Conservation (phyloP, 108 stramenopile species). For the Chaetoceros muelleri region DNA sequence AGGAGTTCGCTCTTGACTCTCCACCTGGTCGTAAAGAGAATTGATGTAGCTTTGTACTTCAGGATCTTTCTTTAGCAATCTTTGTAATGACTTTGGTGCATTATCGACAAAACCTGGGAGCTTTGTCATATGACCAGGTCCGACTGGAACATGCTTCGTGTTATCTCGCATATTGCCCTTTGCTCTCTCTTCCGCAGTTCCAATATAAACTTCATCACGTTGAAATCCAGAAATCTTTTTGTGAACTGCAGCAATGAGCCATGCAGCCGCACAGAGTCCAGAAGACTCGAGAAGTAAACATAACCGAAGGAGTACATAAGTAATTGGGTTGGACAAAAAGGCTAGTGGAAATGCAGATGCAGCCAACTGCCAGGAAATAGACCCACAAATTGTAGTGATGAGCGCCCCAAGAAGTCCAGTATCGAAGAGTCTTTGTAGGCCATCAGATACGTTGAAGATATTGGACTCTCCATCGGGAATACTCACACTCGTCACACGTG, state of each 20-base stretch:
- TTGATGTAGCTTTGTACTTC: no score
- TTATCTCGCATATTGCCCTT: slow-evolving; percentile 18
- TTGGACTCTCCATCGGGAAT: slow-evolving; percentile 28
- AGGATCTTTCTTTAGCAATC: background rate
- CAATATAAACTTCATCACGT: slow-evolving; percentile 60
- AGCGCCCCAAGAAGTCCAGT: slow-evolving; percentile 60
- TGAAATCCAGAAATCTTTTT: slow-evolving; percentile 32
- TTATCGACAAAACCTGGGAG: slow-evolving; percentile 10
- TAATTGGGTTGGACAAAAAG: slow-evolving; percentile 44
- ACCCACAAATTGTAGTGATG: slow-evolving; percentile 55
- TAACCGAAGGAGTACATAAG: slow-evolving; percentile 29
- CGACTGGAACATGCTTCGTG: slow-evolving; percentile 1
- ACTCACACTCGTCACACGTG: slow-evolving; percentile 17
- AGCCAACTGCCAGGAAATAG: slow-evolving; percentile 45
- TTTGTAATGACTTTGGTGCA: background rate
- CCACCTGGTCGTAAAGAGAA: no score
- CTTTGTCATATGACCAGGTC: slow-evolving; percentile 13
- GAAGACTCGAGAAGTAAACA: slow-evolving; percentile 38
- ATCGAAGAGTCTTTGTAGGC: slow-evolving; percentile 49
- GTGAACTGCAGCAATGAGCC: slow-evolving; percentile 46
- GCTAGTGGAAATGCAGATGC: slow-evolving; percentile 46
- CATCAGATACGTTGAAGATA: slow-evolving; percentile 41
- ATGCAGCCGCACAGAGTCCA: slow-evolving; percentile 42
- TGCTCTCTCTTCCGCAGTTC: slow-evolving; percentile 52
- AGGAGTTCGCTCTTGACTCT: no score